Percentiles rank a stretch among this genome's conserved stretches.
phyloP scores from a whole-genome alignment of 1,284 basidiomycete genomes.

The Naganishia albida region DNA sequence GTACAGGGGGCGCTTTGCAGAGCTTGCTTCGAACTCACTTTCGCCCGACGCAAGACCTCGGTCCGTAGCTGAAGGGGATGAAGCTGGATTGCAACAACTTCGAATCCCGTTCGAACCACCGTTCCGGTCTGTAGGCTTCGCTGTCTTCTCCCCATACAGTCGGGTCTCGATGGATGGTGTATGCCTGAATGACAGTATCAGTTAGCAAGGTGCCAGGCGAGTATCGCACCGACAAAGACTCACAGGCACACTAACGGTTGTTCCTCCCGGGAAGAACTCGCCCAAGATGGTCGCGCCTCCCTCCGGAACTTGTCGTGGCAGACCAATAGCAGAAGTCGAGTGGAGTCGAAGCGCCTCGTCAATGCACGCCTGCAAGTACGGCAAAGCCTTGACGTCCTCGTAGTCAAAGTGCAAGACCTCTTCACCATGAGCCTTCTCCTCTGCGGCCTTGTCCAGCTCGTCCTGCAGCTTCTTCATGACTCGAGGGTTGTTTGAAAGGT shows the following conservation, averaged over 20 bases:
- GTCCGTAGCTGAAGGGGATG: slow-evolving; percentile 41
- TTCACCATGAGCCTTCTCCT: slow-evolving; percentile 54
- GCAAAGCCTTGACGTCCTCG: slow-evolving; percentile 67
- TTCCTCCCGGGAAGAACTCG: slow-evolving; percentile 35
- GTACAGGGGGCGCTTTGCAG: background rate
- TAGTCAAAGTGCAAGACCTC: slow-evolving; percentile 59
- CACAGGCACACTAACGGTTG: slow-evolving; percentile 36
- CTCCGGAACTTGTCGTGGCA: slow-evolving; percentile 70
- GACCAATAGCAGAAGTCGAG: slow-evolving; percentile 71
- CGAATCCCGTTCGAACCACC: slow-evolving; percentile 33
- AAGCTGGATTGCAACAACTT: slow-evolving; percentile 36
- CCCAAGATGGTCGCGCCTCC: slow-evolving; percentile 35
- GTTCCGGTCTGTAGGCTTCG: slow-evolving; percentile 60
- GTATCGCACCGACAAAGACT: slow-evolving; percentile 2
- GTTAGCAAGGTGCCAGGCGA: background rate
- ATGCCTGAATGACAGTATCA: slow-evolving; percentile 23
- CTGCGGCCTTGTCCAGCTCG: slow-evolving; percentile 61
- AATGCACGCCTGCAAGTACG: slow-evolving; percentile 78
- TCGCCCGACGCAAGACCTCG: slow-evolving; percentile 41
- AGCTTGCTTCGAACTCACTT: slow-evolving; percentile 29
- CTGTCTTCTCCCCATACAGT: slow-evolving; percentile 63
- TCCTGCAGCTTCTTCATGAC: slow-evolving; percentile 76
- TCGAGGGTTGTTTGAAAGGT: slow-evolving; percentile 68
- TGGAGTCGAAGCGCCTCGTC: slow-evolving; percentile 78
- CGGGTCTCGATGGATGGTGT: slow-evolving; percentile 58